Conservation (phyloP, 2,329 filamentous ascomycete genomes). For the Fusarium pseudocircinatum region DNA sequence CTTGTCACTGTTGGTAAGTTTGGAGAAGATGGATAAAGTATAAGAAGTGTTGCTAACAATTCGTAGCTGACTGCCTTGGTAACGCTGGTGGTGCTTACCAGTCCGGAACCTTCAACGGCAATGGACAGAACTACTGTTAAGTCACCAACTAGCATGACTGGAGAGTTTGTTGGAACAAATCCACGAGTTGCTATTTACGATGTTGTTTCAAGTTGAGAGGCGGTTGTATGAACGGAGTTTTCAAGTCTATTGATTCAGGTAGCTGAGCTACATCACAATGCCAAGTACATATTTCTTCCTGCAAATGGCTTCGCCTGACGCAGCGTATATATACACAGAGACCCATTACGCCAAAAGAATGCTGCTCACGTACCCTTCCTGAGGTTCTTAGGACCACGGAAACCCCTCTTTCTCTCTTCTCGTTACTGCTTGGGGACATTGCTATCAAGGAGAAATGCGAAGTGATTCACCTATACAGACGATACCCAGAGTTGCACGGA, state of each 20-base stretch:
- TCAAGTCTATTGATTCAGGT: not conserved
- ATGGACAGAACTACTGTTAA: constrained; percentile 23
- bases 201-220: not conserved
- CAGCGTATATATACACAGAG: too few species aligned
- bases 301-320: accelerated
- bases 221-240: not conserved
- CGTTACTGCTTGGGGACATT: too few species aligned
- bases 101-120: constrained; percentile 17
- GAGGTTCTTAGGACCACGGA: too few species aligned
- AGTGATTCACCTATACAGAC: too few species aligned
- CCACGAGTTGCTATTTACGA: accelerated
- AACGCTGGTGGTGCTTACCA: constrained; percentile 28
- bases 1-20: constrained; percentile 61
- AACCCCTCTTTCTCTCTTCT: too few species aligned
- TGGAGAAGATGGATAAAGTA: accelerated
- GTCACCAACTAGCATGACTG: not conserved
- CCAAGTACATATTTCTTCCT: not conserved
- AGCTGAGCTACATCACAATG: not conserved
- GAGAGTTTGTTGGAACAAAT: not conserved
- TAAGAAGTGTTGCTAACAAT: not conserved
- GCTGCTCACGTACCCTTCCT: too few species aligned
- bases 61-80: constrained; percentile 25
- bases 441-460: too few species aligned
- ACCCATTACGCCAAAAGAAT: too few species aligned
- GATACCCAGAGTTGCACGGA: too few species aligned